phyloP scores from a whole-genome alignment of 2,329 filamentous ascomycete species.

The Sporothrix variecibatus region DNA sequence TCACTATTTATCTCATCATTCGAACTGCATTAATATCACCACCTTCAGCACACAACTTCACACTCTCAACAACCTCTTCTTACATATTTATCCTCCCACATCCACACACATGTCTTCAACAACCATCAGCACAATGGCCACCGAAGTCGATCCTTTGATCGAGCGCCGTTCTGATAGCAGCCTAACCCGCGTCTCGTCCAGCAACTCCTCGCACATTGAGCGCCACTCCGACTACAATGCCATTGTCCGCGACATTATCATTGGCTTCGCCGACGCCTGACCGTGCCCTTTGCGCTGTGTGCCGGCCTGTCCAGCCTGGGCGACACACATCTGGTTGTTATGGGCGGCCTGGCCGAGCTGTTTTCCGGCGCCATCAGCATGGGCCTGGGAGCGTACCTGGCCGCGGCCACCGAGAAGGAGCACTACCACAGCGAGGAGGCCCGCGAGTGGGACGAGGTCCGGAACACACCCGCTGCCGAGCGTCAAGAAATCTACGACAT shows the following conservation, averaged over 20 bases:
- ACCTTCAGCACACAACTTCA: neutral
- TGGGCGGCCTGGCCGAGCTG: constrained; percentile 73
- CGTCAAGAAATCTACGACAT: constrained; percentile 53
- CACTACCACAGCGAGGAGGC: constrained; percentile 53
- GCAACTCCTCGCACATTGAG: constrained; percentile 28
- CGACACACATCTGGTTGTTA: constrained; percentile 67
- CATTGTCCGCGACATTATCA: constrained; percentile 65
- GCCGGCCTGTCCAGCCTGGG: constrained; percentile 69
- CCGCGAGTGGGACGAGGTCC: constrained; percentile 49
- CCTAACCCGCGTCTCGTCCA: constrained; percentile 28
- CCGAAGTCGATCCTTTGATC: constrained; percentile 31
- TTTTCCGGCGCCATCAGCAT: constrained; percentile 76
- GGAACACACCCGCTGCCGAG: constrained; percentile 44
- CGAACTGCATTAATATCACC: neutral
- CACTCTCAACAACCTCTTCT: neutral
- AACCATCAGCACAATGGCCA: constrained; percentile 22
- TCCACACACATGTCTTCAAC: constrained; percentile 18
- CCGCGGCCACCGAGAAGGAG: constrained; percentile 59
- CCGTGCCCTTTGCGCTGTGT: constrained; percentile 76
- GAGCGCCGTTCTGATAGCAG: constrained; percentile 31
- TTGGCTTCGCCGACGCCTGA: constrained; percentile 77
- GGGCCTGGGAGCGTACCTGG: constrained; percentile 74
- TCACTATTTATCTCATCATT: neutral
- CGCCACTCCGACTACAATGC: constrained; percentile 43
- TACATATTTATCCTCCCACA: neutral